These are phyloP conservation scores for Meyerozyma smithsonii DNA, from an alignment of 1,139 yeast species.

Conservation along the genomic window DNA sequence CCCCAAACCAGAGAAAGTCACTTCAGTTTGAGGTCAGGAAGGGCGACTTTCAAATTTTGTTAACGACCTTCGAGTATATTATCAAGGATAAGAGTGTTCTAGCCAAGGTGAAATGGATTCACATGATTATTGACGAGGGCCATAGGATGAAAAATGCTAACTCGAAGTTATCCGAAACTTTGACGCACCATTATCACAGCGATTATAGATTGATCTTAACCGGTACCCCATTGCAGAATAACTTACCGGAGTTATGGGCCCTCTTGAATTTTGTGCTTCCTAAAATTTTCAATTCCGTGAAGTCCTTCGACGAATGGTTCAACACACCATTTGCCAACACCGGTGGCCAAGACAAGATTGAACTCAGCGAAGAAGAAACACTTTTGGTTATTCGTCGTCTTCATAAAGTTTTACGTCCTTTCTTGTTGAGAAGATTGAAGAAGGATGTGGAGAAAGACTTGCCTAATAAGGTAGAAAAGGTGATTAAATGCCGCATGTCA, in stretches of 20 bases:
- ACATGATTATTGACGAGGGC: slow-evolving; percentile 88
- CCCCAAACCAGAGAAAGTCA: slow-evolving; percentile 64
- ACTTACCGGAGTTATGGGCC: slow-evolving; percentile 83
- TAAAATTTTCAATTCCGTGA: slow-evolving; percentile 75
- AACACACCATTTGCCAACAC: slow-evolving; percentile 82
- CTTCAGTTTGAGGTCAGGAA: slow-evolving; percentile 56
- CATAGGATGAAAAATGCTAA: slow-evolving; percentile 82
- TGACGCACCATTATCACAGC: slow-evolving; percentile 68
- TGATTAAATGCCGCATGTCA: slow-evolving; percentile 90
- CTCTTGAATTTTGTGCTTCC: slow-evolving; percentile 73
- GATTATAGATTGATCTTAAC: slow-evolving; percentile 77
- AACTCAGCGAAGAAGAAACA: slow-evolving; percentile 87
- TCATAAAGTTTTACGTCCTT: slow-evolving; percentile 94
- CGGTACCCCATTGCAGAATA: slow-evolving; percentile 85
- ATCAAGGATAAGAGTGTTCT: slow-evolving; percentile 69
- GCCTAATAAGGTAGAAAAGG: slow-evolving; percentile 94
- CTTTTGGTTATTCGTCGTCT: slow-evolving; percentile 89
- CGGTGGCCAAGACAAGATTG: slow-evolving; percentile 77
- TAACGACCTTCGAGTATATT: slow-evolving; percentile 77
- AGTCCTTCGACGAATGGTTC: slow-evolving; percentile 86
- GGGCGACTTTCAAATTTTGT: slow-evolving; percentile 70
- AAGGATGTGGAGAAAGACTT: slow-evolving; percentile 96
- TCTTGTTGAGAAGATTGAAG: slow-evolving; percentile 87
- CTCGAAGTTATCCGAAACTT: slow-evolving; percentile 66
- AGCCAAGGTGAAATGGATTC: slow-evolving; percentile 70